Evolutionary conservation across 768 basidiomycete genomes (phyloP), one percentile per base, ranked within the genome.

Genomic region (Steccherinum ochraceum): DNA sequence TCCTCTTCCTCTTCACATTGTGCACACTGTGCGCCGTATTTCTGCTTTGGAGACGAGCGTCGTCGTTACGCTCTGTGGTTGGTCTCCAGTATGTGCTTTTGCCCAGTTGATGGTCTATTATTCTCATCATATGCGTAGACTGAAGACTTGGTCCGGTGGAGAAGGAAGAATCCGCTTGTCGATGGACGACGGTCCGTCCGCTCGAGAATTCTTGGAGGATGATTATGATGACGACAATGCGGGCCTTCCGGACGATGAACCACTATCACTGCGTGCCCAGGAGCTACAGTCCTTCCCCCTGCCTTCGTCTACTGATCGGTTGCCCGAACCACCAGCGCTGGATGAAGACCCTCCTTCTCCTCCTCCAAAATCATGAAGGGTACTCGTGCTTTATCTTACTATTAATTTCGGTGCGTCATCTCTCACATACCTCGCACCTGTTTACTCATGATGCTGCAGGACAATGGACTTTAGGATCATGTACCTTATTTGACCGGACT

Each of bases 151-250:
- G 64, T 70, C 72, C 2, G 64, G 68, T 13, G 59, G 66, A 13
- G 79, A 82, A 52, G 85, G 85, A 2, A 71, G 64, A 4, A 84
- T 88, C 49, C 76, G 85, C 7, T 72, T 88, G 19, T 85, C 83
- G 44, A 74, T 79, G 59, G 86, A 88, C 56, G 83, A 86, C 48
- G 82, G 83, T 0, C 85, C 85, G 12, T 73, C 84, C n/a, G 76
- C 83, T n/a, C 69, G 71, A 13, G 80, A 82, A 49, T 86, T 86
- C 54, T 57, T 88, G 45, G 75, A 73, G 30, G 79, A 81, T 51
- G 80, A 79, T 25, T 74, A 78, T 44, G 81, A 81, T 43, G 82
- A 74, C 16, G 64, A 58, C 20, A 52, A 78, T 12, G 77, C 73
- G 26, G 65, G 73, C 24, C 68, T 65, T 23, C 56, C 60, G 21